Conservation (phyloP, 495 filamentous ascomycete genomes). For the Trichoderma gamsii region DNA sequence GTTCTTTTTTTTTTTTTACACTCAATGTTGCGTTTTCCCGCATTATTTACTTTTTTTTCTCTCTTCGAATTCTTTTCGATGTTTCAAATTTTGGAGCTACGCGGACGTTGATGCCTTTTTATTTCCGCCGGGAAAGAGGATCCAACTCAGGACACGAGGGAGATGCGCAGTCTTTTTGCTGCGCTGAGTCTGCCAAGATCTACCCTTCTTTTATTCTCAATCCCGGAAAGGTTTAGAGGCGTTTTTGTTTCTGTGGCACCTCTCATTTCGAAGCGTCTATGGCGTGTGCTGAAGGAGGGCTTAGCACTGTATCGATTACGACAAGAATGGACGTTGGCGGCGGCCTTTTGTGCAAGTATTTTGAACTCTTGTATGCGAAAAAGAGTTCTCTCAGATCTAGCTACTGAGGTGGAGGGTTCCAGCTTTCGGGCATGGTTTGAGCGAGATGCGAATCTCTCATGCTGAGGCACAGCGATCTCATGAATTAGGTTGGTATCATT, state of each 20-base stretch:
- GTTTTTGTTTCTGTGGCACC: background rate
- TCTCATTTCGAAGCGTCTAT: background rate
- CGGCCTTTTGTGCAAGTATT: conserved; percentile 11
- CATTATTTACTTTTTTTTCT: background rate
- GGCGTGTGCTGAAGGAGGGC: background rate
- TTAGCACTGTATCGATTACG: conserved; percentile 2
- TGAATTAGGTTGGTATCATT: background rate
- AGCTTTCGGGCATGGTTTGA: background rate
- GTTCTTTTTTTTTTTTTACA: background rate
- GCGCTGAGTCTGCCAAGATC: background rate
- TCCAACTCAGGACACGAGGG: too few species aligned
- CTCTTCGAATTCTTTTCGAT: background rate
- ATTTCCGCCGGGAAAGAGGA: background rate
- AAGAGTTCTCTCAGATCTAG: conserved; percentile 6
- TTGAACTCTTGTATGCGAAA: background rate
- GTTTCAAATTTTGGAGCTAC: background rate
- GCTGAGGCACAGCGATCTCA: background rate
- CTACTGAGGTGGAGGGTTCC: background rate
- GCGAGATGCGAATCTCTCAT: background rate
- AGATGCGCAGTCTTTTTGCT: background rate
- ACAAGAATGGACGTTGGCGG: conserved; percentile 10
- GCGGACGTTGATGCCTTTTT: background rate
- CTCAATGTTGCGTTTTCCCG: background rate
- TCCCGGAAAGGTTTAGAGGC: background rate
- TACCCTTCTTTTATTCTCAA: too few species aligned